Evolutionary conservation across 208 protist species (phyloP).

Genomic region (Leishmania amazonensis): DNA sequence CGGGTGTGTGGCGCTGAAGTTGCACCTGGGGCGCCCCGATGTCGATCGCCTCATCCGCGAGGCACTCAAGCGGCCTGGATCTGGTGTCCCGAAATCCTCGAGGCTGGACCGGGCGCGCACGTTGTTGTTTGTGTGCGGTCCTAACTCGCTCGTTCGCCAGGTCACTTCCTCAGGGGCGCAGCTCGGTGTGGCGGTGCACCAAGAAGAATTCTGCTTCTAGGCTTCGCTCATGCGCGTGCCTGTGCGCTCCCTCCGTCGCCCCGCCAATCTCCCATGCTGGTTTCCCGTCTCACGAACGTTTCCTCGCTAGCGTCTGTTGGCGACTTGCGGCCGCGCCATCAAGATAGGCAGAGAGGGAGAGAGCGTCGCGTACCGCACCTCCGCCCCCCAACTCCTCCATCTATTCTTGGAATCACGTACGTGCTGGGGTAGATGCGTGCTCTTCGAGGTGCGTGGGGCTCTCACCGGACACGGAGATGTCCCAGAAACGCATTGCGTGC

Average conservation of each 20-base stretch:
- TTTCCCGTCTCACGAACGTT: background rate
- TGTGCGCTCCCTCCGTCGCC: background rate
- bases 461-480: background rate
- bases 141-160: conserved; percentile 1
- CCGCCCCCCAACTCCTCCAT: background rate
- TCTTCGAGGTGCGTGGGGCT: background rate
- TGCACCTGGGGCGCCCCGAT: conserved; percentile 1
- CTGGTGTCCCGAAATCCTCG: background rate
- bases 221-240: background rate
- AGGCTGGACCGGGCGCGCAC: conserved; percentile 5
- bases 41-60: conserved; percentile 3
- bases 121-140: conserved; percentile 10
- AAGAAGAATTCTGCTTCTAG: conserved; percentile 10
- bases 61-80: background rate
- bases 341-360: background rate
- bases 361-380: background rate
- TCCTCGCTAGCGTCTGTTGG: background rate
- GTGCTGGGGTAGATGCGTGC: background rate
- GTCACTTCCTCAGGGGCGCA: background rate
- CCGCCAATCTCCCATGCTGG: background rate
- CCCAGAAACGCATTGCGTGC: background rate
- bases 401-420: background rate
- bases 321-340: background rate
- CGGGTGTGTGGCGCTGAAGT: background rate
- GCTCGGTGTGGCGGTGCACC: conserved; percentile 3